phyloP scores from a whole-genome alignment of 768 basidiomycete species.

The Nidula microcarpa region DNA sequence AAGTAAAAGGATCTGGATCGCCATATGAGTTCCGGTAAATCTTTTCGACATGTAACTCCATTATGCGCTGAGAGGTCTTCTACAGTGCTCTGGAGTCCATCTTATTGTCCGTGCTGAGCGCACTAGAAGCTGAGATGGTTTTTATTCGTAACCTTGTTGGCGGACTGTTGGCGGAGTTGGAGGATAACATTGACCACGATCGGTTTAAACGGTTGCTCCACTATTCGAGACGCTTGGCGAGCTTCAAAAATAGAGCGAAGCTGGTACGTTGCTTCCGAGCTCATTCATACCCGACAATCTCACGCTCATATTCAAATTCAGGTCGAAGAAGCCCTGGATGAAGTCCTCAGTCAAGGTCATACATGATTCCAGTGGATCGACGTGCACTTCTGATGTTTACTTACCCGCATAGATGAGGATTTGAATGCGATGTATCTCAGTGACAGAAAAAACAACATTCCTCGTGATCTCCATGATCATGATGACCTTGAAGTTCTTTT shows the following conservation, averaged over 20 bases:
- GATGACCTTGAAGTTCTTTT: conserved; percentile 90
- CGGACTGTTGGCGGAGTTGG: conserved; percentile 86
- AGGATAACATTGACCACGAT: conserved; percentile 94
- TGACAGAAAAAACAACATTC: conserved; percentile 65
- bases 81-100: conserved; percentile 89
- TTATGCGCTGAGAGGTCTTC: conserved; percentile 1
- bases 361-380: neutral
- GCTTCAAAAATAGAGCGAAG: conserved; percentile 89
- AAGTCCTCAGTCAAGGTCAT: conserved; percentile 84
- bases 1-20: conserved; percentile 59
- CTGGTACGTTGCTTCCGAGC: conserved; percentile 44
- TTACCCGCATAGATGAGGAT: conserved; percentile 73
- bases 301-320: conserved; percentile 23
- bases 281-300: conserved; percentile 1
- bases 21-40: conserved; percentile 88
- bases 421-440: conserved; percentile 93
- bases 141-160: conserved; percentile 90
- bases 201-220: conserved; percentile 89
- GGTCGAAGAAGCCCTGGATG: conserved; percentile 89
- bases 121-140: conserved; percentile 94
- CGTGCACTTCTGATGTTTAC: neutral
- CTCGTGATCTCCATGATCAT: conserved; percentile 75
- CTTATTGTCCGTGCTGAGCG: conserved; percentile 85
- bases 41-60: neutral
- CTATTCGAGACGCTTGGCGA: conserved; percentile 83